A percentile compares a stretch with the other conserved stretches of the same genome.
phyloP scores from a whole-genome alignment of 2,329 filamentous ascomycete species.

The Phyllosticta paracitricarpa region DNA sequence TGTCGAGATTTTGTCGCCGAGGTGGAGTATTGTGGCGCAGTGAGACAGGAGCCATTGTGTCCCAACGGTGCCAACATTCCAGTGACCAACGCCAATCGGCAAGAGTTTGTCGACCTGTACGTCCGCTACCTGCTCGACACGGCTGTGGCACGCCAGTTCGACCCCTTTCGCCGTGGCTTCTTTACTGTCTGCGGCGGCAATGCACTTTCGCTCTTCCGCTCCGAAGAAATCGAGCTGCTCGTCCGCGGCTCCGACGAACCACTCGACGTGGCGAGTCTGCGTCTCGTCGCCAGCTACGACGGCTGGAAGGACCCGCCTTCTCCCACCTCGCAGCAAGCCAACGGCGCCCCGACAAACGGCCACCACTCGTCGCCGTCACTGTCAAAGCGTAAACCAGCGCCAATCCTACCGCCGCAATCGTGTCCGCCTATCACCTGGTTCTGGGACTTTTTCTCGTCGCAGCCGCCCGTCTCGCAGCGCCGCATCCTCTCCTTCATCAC shows the following conservation, averaged over 20 bases:
- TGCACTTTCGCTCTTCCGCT: conserved; percentile 74
- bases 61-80: conserved; percentile 39
- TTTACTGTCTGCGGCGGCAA: conserved; percentile 87
- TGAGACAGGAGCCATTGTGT: conserved; percentile 59
- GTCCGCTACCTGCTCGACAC: conserved; percentile 70
- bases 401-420: conserved; percentile 20
- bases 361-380: conserved; percentile 44
- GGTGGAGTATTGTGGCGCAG: conserved; percentile 64
- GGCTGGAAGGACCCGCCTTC: conserved; percentile 52
- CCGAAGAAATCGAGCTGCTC: conserved; percentile 84
- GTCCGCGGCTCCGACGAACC: conserved; percentile 76
- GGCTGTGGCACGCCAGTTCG: conserved; percentile 71
- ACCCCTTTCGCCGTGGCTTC: conserved; percentile 89
- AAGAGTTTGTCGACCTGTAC: conserved; percentile 80
- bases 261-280: conserved; percentile 66
- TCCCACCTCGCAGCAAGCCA: conserved; percentile 24
- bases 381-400: conserved; percentile 2
- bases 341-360: conserved; percentile 15
- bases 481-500: conserved; percentile 80
- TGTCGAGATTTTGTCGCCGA: conserved; percentile 73
- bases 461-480: conserved; percentile 58
- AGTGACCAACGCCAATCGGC: conserved; percentile 64
- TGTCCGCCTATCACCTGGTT: conserved; percentile 73
- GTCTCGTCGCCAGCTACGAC: conserved; percentile 70
- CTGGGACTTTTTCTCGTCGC: conserved; percentile 68